Evolutionary conservation across 495 filamentous ascomycete genomes (phyloP).

Genomic region (Astrocystis sublimbata): DNA sequence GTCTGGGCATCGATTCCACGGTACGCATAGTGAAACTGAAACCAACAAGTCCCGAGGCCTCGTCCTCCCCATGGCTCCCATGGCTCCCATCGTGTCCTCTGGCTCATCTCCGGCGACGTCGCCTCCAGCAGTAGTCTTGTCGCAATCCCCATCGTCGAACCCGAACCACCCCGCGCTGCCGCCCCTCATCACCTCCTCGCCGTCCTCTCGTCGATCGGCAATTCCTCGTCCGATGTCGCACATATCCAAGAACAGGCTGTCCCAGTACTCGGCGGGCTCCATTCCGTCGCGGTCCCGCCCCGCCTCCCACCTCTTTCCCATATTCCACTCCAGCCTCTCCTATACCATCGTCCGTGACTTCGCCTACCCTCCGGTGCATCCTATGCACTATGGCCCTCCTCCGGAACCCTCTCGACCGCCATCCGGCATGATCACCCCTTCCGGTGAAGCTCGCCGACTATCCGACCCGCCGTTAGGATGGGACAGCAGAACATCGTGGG

Average conservation of each 20-base stretch:
- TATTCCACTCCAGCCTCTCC: conserved; percentile 84
- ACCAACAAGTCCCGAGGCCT: conserved; percentile 21
- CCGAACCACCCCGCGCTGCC: conserved; percentile 60
- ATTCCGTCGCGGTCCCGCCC: conserved; percentile 74
- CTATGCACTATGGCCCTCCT: conserved; percentile 90
- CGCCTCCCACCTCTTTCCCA: conserved; percentile 71
- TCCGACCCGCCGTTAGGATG: conserved; percentile 76
- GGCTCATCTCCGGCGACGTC: conserved; percentile 54
- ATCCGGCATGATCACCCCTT: conserved; percentile 81
- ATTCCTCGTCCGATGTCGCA: conserved; percentile 67
- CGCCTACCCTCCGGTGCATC: conserved; percentile 80
- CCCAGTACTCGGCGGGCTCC: conserved; percentile 68
- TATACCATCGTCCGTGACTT: conserved; percentile 95
- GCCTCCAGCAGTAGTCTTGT: conserved; percentile 50
- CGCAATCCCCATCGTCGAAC: conserved; percentile 53
- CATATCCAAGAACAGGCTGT: conserved; percentile 68
- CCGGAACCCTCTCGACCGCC: conserved; percentile 65
- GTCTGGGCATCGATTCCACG: conserved; percentile 26
- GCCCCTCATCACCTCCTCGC: conserved; percentile 63
- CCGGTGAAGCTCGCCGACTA: conserved; percentile 74
- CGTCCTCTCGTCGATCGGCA: conserved; percentile 52
- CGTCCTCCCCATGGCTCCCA: conserved; percentile 46
- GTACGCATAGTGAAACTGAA: conserved; percentile 32
- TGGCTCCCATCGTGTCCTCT: conserved; percentile 62
- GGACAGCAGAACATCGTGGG: conserved; percentile 59